These are phyloP conservation scores for Leucocoprinus sp. DNA, from an alignment of 768 basidiomycete species.

Conservation along the genomic window DNA sequence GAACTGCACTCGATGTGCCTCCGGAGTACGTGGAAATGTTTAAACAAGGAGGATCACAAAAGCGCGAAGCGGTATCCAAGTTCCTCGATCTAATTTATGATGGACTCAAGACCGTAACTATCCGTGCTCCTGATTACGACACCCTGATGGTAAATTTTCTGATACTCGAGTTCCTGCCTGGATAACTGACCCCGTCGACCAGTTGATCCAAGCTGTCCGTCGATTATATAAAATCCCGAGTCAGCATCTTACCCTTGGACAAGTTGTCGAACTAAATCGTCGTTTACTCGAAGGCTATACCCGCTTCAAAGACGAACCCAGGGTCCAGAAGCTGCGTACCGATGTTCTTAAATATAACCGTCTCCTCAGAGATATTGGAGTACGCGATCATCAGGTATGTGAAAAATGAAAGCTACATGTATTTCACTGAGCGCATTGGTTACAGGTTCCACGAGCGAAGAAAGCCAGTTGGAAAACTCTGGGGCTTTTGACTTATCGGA, in stretches of 20 bases:
- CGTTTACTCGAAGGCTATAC: conserved; percentile 90
- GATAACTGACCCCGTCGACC: conserved; percentile 5
- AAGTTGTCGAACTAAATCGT: conserved; percentile 91
- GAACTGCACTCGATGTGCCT: conserved; percentile 88
- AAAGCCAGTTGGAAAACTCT: conserved; percentile 83
- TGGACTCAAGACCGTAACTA: conserved; percentile 89
- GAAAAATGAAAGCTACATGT: neutral
- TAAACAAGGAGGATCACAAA: conserved; percentile 78
- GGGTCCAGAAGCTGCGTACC: conserved; percentile 69
- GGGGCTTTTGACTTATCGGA: conserved; percentile 75
- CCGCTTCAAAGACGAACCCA: conserved; percentile 88
- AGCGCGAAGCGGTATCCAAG: conserved; percentile 84
- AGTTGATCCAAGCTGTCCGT: conserved; percentile 95
- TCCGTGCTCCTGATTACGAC: conserved; percentile 94
- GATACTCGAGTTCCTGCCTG: conserved; percentile 1
- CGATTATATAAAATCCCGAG: conserved; percentile 91
- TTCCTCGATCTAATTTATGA: conserved; percentile 90
- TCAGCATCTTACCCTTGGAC: conserved; percentile 87
- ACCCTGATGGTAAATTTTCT: conserved; percentile 79
- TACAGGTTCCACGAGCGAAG: conserved; percentile 78
- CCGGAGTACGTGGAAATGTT: conserved; percentile 82
- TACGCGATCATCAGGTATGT: conserved; percentile 86
- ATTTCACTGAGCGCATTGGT: neutral
- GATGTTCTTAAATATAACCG: conserved; percentile 90
- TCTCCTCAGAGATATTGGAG: conserved; percentile 76